Evolutionary conservation across 306 rosid genomes (phyloP).

Genomic region (Boehmeria nivea): DNA sequence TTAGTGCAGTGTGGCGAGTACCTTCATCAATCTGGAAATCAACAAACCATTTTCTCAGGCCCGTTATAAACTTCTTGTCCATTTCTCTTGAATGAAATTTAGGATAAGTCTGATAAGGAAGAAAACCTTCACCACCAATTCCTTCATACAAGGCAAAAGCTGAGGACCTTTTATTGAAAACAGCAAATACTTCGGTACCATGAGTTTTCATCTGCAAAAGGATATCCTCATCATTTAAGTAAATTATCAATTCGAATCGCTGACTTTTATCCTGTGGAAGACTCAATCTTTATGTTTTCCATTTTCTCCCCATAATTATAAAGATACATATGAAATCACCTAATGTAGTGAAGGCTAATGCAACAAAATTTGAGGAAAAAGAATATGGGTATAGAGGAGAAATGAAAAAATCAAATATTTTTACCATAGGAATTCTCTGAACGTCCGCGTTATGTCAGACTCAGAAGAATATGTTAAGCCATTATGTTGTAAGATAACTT

Average conservation of each 20-base stretch:
- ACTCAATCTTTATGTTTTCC: too few relatives aligned
- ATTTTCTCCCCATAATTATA: too few relatives aligned
- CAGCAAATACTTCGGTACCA: slow-evolving; percentile 34
- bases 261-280: too few relatives aligned
- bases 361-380: too few relatives aligned
- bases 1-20: slow-evolving; percentile 11
- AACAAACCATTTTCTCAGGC: slow-evolving; percentile 57
- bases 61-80: slow-evolving; percentile 26
- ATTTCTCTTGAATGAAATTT: slow-evolving; percentile 27
- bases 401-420: too few relatives aligned
- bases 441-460: too few relatives aligned
- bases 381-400: too few relatives aligned
- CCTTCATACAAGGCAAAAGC: slow-evolving; percentile 62
- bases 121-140: slow-evolving; percentile 21
- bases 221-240: neutral
- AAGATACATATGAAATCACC: too few relatives aligned
- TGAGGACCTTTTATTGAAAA: slow-evolving; percentile 46
- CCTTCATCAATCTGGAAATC: slow-evolving; percentile 48
- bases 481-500: too few relatives aligned
- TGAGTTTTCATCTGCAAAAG: slow-evolving; percentile 37
- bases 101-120: slow-evolving; percentile 49
- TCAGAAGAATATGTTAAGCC: too few relatives aligned
- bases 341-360: too few relatives aligned
- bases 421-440: too few relatives aligned
- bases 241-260: neutral